A percentile compares a stretch with the other conserved stretches of the same genome.
Evolutionary conservation across 2,329 filamentous ascomycete genomes (phyloP).

Genomic region (Cercospora brassicicola): DNA sequence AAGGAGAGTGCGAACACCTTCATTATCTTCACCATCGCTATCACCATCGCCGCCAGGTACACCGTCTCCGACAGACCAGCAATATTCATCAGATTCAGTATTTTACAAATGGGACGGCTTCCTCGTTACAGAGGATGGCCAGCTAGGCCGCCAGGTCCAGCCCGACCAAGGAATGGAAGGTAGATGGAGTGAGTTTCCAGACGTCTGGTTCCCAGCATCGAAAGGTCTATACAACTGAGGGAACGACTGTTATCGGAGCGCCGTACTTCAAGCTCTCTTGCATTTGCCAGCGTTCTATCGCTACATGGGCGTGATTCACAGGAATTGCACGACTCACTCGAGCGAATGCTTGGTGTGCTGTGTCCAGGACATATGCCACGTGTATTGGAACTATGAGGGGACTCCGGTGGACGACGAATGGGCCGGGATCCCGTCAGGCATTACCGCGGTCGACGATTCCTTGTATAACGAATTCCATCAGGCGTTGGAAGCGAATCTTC

Average conservation of each 20-base stretch:
- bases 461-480: background rate
- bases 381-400: background rate
- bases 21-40: background rate
- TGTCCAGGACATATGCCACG: constrained; percentile 14
- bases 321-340: background rate
- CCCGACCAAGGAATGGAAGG: background rate
- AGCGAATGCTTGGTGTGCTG: constrained; percentile 15
- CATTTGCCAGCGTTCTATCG: constrained; percentile 17
- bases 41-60: background rate
- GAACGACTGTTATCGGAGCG: constrained; percentile 18
- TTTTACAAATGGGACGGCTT: background rate
- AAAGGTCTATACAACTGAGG: constrained; percentile 20
- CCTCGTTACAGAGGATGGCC: background rate
- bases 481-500: background rate
- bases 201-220: background rate
- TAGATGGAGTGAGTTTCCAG: constrained; percentile 8
- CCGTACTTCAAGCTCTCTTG: constrained; percentile 16
- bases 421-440: background rate
- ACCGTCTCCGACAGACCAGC: background rate
- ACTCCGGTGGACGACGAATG: background rate
- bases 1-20: background rate
- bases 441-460: background rate
- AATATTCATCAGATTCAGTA: background rate
- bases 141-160: background rate
- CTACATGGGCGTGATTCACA: background rate